phyloP scores from a whole-genome alignment of 1,139 yeast genomes.

The Arxiozyma telluris region DNA sequence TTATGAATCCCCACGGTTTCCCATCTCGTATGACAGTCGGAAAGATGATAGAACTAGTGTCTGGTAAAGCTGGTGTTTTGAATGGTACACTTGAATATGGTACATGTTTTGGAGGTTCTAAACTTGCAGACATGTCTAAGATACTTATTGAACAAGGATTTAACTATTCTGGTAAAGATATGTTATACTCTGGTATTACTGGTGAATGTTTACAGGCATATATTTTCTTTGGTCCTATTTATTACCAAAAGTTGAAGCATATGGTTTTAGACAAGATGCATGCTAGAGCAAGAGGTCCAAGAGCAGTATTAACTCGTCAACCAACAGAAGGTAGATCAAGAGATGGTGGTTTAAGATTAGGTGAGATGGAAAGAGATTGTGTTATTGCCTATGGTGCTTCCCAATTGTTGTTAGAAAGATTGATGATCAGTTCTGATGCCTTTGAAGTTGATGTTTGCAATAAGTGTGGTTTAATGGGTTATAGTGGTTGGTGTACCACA shows the following conservation, averaged over 20 bases:
- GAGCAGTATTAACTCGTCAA: constrained; percentile 95
- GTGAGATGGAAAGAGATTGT: constrained; percentile 99
- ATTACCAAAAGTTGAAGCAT: constrained; percentile 95
- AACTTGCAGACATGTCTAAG: constrained; percentile 91
- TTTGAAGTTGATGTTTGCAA: constrained; percentile 95
- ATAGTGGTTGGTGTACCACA: constrained; percentile 93
- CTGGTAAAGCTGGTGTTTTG: constrained; percentile 96
- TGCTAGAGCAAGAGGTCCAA: constrained; percentile 98
- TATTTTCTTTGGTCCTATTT: constrained; percentile 96
- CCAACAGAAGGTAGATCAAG: constrained; percentile 99
- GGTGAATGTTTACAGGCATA: constrained; percentile 97
- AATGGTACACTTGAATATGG: constrained; percentile 91
- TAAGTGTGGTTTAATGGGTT: constrained; percentile 96
- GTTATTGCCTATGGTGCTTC: constrained; percentile 99
- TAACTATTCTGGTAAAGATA: constrained; percentile 92
- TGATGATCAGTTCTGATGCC: constrained; percentile 96
- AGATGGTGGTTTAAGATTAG: constrained; percentile 97
- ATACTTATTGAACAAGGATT: constrained; percentile 86
- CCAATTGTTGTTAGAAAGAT: constrained; percentile 81
- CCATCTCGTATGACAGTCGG: constrained; percentile 99
- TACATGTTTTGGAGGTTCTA: constrained; percentile 96
- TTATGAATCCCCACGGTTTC: constrained; percentile 98
- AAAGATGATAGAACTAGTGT: constrained; percentile 90
- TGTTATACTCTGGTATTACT: constrained; percentile 96
- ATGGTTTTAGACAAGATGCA: constrained; percentile 99